Conservation (phyloP, 164 flowering plant genomes). For the Stephania japonica region DNA sequence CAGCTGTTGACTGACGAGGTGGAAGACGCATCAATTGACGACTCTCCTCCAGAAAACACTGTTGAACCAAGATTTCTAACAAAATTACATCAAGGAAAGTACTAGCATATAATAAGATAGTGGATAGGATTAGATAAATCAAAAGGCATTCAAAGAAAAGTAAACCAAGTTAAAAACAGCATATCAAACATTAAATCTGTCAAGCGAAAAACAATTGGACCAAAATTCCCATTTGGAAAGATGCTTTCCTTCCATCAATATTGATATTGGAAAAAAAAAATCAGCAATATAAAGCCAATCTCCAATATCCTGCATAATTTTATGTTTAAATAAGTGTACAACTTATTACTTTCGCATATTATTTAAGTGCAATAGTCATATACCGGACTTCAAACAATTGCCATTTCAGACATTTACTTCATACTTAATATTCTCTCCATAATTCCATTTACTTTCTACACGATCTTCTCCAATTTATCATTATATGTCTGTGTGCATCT, state of each 20-base stretch:
- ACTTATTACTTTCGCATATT: no score
- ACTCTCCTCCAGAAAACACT: constrained; percentile 99
- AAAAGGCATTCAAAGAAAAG: background rate
- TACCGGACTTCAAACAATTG: no score
- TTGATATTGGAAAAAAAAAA: background rate
- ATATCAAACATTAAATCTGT: background rate
- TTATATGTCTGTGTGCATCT: no score
- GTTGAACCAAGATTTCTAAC: constrained; percentile 7
- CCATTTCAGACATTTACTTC: no score
- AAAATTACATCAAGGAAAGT: background rate
- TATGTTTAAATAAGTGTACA: background rate
- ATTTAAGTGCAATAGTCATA: no score
- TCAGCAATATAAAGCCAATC: background rate
- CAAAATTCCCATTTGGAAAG: background rate
- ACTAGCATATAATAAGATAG: background rate
- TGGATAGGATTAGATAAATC: background rate
- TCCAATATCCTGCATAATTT: background rate
- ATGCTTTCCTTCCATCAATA: background rate
- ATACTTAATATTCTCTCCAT: no score
- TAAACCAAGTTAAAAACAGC: background rate
- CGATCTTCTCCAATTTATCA: no score
- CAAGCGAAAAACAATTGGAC: background rate
- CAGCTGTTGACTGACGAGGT: constrained; percentile 96
- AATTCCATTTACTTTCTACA: no score
- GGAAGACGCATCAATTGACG: constrained; percentile 92